Conservation (phyloP, 352 stramenopile species). For the Globisporangium okanoganense region DNA sequence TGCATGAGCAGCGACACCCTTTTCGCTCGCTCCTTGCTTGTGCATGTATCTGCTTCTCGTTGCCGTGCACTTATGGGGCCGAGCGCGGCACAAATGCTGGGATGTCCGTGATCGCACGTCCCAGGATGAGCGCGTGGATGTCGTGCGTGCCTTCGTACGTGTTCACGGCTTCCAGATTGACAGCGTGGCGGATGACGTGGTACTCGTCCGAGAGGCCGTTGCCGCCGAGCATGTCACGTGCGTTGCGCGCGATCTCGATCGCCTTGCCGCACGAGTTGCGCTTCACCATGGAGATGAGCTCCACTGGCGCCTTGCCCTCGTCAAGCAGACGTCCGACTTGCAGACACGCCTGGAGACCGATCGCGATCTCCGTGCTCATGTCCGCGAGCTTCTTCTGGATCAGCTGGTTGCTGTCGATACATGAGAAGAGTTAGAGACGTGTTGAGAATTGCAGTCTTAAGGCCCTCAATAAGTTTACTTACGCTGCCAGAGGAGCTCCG, state of each 20-base stretch:
- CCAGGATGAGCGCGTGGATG: conserved; percentile 98
- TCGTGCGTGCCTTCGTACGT: conserved; percentile 99
- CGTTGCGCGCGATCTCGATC: conserved; percentile 89
- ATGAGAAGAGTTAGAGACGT: neutral
- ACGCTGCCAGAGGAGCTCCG: conserved; percentile 92
- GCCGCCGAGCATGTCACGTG: conserved; percentile 96
- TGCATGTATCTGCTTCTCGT: neutral
- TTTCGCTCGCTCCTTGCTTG: neutral
- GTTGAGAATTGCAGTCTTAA: neutral
- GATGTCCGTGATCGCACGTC: conserved; percentile 95
- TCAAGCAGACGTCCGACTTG: conserved; percentile 92
- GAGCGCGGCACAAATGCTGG: conserved; percentile 91
- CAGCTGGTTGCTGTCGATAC: conserved; percentile 89
- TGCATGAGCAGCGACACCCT: neutral
- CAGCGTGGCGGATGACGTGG: conserved; percentile 96
- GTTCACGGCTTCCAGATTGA: conserved; percentile 99
- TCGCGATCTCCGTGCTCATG: conserved; percentile 95
- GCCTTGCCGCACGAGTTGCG: conserved; percentile 95
- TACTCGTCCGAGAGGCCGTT: conserved; percentile 99
- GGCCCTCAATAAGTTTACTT: conserved; percentile 19
- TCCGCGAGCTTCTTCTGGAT: conserved; percentile 98
- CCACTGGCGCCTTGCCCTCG: conserved; percentile 61
- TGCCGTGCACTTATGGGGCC: conserved; percentile 38
- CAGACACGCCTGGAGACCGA: conserved; percentile 91
- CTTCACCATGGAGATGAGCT: conserved; percentile 96